Base-by-base conservation (phyloP, 192 early-diverging fungal species). In the Glomus cerebriforme region DNA sequence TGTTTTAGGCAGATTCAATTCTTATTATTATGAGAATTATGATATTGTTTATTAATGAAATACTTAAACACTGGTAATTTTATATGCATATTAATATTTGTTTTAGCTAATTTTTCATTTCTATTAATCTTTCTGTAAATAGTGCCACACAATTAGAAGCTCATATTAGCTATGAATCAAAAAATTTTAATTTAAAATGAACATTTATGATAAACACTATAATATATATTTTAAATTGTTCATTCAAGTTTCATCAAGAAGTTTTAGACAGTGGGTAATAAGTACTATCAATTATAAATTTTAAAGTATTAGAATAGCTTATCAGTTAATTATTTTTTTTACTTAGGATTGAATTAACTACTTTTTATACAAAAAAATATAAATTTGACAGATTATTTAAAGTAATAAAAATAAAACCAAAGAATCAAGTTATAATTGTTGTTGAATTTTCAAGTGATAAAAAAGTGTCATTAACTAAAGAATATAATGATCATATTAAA, bases 191-290 rank as follows among this genome's bases (percentile, higher is more conserved):
- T 59, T 35, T 68, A 13, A 47, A 68, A 58, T 2, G 66, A 67
- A 78, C 65, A 37, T 68, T 58, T 27, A 34, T 49, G 17, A 68
- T 68, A 32, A 65, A 68, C 24, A 68, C 65, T 47, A n/a, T 68
- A n/a, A 68, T 78, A 1, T 78, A 78, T 78, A 78, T 78, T 34
- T 67, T 78, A 59, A 78, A 65, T 58, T 43, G 65, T 22, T 27
- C 58, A 78, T 78, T 78, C n/a, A 43, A 49, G 22, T 22, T 77
- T 3, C 75, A 77, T 49, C 32, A 59, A 29, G 64, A 78, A 24
- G 29, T 68, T 35, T 59, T 78, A 35, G 65, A 78, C 22, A 59
- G n/a, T 59, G 76, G 64, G 13, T 78, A 31, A 47, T 67, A 78
- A 78, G 29, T 64, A n/a, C n/a, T n/a, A 26, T 64, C 10, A 31